Evolutionary conservation across 306 rosid genomes (phyloP).

Genomic region (Adenanthera pavonina): DNA sequence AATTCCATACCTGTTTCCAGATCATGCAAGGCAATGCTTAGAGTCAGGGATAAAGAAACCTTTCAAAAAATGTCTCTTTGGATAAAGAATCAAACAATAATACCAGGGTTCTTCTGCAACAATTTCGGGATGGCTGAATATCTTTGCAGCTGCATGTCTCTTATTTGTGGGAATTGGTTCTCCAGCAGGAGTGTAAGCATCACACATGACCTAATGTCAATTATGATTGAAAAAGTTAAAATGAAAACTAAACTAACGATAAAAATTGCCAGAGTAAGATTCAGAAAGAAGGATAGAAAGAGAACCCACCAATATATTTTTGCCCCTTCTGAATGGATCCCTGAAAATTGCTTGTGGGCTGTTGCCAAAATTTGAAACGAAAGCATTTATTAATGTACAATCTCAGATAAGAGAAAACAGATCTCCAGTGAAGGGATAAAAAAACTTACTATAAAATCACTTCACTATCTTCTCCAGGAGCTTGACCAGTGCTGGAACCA

Average conservation of each 20-base stretch:
- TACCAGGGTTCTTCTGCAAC: constrained; percentile 62
- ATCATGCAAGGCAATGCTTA: not conserved
- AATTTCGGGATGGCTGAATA: constrained; percentile 66
- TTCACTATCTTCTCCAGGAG: constrained; percentile 96
- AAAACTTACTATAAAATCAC: constrained; percentile 79
- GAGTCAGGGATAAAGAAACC: not conserved
- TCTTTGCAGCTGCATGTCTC: constrained; percentile 61
- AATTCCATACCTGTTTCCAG: constrained; percentile 77
- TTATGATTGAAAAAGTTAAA: not conserved
- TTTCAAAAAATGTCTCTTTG: not conserved
- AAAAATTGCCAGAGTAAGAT: not conserved
- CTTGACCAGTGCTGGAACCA: constrained; percentile 99
- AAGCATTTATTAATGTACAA: not conserved
- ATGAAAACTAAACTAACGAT: not conserved
- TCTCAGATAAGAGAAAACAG: not conserved
- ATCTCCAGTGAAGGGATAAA: not conserved
- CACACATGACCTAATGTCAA: constrained; percentile 62
- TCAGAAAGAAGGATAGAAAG: not conserved
- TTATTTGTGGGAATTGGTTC: constrained; percentile 70
- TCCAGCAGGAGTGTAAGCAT: constrained; percentile 70
- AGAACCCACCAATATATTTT: constrained; percentile 68
- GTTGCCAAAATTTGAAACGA: constrained; percentile 17
- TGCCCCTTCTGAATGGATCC: constrained; percentile 94
- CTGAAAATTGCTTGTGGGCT: constrained; percentile 94
- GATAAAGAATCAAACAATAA: constrained; percentile 16